phyloP scores from a whole-genome alignment of 2,329 filamentous ascomycete genomes.

The Tolypocladium amazonense region DNA sequence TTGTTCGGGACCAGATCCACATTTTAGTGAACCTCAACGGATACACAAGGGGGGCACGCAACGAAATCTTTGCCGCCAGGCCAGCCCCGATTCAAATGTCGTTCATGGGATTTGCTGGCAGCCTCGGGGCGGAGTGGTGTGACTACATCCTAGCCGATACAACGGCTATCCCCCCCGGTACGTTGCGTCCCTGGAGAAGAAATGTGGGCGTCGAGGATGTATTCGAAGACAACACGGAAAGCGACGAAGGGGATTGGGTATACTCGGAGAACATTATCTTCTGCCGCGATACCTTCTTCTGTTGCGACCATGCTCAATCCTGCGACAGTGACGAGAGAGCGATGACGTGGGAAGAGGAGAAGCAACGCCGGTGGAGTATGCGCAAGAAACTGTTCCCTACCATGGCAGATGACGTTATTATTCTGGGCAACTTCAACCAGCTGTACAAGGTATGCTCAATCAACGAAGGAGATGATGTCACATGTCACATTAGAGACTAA shows the following conservation, averaged over 20 bases:
- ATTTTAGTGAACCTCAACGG: conserved; percentile 97
- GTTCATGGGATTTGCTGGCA: conserved; percentile 98
- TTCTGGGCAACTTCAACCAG: conserved; percentile 97
- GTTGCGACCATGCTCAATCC: conserved; percentile 91
- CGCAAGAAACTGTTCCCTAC: conserved; percentile 83
- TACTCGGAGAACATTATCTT: conserved; percentile 97
- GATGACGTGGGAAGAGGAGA: conserved; percentile 76
- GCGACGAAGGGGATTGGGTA: conserved; percentile 70
- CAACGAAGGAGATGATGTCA: not conserved
- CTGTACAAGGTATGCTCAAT: conserved; percentile 71
- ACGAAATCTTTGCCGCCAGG: conserved; percentile 92
- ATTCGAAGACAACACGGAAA: conserved; percentile 54
- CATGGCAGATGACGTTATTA: conserved; percentile 72
- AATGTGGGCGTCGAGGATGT: conserved; percentile 67
- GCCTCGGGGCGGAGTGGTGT: conserved; percentile 94
- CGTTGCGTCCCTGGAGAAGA: conserved; percentile 66
- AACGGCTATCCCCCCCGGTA: conserved; percentile 73
- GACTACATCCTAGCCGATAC: conserved; percentile 91
- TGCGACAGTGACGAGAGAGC: conserved; percentile 59
- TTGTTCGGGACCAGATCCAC: conserved; percentile 79
- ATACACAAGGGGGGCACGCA: conserved; percentile 91
- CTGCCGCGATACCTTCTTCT: conserved; percentile 92
- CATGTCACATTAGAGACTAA: not conserved
- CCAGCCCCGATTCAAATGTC: conserved; percentile 97
- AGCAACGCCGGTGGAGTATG: conserved; percentile 78